Evolutionary conservation across 2,329 filamentous ascomycete genomes (phyloP).

Genomic region (Ophiosphaerella narmari): DNA sequence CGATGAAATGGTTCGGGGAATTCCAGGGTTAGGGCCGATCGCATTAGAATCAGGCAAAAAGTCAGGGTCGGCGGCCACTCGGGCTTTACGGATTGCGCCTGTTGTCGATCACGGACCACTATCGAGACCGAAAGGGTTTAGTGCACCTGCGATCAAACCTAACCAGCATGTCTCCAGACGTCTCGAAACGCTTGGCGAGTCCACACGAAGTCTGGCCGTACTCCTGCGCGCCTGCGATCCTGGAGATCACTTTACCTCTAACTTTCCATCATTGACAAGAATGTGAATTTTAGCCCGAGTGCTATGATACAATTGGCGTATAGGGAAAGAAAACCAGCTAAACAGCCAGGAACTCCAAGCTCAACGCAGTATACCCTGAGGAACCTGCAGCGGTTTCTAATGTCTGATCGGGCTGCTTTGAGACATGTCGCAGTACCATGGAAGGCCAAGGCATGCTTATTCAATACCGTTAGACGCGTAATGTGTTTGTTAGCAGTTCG

Average conservation of each 20-base stretch:
- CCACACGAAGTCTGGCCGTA: not conserved
- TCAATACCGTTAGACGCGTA: constrained; percentile 10
- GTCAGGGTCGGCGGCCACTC: no score
- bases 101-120: no score
- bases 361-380: not conserved
- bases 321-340: not conserved
- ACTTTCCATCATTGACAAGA: not conserved
- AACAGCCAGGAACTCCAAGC: not conserved
- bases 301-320: not conserved
- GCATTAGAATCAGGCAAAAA: no score
- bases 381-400: not conserved
- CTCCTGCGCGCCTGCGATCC: not conserved
- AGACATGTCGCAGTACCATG: constrained; percentile 7
- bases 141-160: not conserved
- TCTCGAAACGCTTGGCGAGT: constrained; percentile 1
- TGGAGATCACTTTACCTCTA: not conserved
- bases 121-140: not conserved
- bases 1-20: no score
- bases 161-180: not conserved
- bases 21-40: no score
- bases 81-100: not conserved
- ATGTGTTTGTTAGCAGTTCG: not conserved
- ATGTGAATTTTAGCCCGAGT: not conserved
- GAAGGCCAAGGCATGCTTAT: constrained; percentile 9
- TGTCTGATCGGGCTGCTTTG: constrained; percentile 6